These are phyloP conservation scores for Diaporthe longicolla DNA, from an alignment of 2,329 filamentous ascomycete genomes.

Conservation along the genomic window DNA sequence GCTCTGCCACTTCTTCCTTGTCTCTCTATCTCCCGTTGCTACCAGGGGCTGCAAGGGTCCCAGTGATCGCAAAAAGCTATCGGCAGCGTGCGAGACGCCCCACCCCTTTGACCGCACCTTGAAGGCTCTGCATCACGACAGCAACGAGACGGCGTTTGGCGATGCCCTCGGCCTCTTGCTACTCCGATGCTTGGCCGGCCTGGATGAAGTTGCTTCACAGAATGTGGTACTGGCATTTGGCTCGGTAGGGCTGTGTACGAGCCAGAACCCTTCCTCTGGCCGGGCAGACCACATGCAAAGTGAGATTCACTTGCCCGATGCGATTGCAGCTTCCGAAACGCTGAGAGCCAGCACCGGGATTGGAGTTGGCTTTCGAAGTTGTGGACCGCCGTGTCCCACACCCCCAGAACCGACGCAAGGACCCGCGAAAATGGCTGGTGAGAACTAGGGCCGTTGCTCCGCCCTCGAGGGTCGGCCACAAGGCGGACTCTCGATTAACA, in stretches of 20 bases:
- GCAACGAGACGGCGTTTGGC: not conserved
- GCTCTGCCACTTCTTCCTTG: not conserved
- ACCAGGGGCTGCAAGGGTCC: constrained; percentile 10
- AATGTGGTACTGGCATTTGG: not conserved
- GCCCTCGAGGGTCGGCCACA: constrained; percentile 27
- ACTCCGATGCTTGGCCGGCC: not conserved
- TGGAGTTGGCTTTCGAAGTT: not conserved
- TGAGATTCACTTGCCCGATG: constrained; percentile 1
- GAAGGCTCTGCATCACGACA: not conserved
- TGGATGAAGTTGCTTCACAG: not conserved
- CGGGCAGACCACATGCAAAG: constrained; percentile 24
- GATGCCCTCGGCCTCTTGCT: not conserved
- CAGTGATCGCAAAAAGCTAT: constrained; percentile 18
- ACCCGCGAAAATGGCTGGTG: constrained; percentile 20
- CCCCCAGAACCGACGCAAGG: not conserved
- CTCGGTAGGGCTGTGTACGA: constrained; percentile 36
- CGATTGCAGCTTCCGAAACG: constrained; percentile 26
- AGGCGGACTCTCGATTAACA: constrained; percentile 14
- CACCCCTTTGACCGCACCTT: not conserved
- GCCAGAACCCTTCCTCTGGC: constrained; percentile 23
- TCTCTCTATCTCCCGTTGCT: not conserved
- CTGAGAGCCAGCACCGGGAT: constrained; percentile 16
- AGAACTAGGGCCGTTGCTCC: constrained; percentile 23
- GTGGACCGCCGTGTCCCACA: constrained; percentile 24
- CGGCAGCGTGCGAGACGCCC: constrained; percentile 4